phyloP scores from a whole-genome alignment of 441 rosid genomes.

The Pelargonium fulgidum region DNA sequence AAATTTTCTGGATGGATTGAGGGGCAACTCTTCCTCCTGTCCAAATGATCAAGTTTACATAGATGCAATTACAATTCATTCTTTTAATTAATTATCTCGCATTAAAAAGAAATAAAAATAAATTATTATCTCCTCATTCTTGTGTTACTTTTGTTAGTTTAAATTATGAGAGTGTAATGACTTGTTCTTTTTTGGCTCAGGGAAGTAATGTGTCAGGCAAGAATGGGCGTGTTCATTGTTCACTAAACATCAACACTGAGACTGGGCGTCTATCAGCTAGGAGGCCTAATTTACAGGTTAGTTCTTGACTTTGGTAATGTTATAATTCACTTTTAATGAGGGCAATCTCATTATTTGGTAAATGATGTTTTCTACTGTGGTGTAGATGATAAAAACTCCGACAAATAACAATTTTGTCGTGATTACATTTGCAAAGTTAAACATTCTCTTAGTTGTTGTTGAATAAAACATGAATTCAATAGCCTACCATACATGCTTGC shows the following conservation, averaged over 20 bases:
- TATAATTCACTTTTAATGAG: conserved; percentile 8
- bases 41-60: neutral
- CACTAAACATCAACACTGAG: conserved; percentile 92
- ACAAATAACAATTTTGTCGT: no score
- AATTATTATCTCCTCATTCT: neutral
- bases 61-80: neutral
- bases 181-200: conserved; percentile 31
- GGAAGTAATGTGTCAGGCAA: conserved; percentile 72
- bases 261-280: conserved; percentile 96
- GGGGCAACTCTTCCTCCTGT: neutral
- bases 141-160: neutral
- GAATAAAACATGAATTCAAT: neutral
- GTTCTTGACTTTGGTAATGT: neutral
- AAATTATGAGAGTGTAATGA: conserved; percentile 12
- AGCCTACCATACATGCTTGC: conserved; percentile 1
- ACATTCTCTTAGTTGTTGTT: conserved; percentile 4
- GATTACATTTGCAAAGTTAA: neutral
- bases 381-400: neutral
- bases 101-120: no score
- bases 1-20: neutral
- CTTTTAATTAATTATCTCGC: neutral
- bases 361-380: conserved; percentile 3
- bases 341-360: neutral
- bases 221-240: conserved; percentile 86
- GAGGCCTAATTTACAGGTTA: conserved; percentile 92